Base-by-base conservation (phyloP, 2,329 filamentous ascomycete genomes). In the Microthyrium microscopicum region DNA sequence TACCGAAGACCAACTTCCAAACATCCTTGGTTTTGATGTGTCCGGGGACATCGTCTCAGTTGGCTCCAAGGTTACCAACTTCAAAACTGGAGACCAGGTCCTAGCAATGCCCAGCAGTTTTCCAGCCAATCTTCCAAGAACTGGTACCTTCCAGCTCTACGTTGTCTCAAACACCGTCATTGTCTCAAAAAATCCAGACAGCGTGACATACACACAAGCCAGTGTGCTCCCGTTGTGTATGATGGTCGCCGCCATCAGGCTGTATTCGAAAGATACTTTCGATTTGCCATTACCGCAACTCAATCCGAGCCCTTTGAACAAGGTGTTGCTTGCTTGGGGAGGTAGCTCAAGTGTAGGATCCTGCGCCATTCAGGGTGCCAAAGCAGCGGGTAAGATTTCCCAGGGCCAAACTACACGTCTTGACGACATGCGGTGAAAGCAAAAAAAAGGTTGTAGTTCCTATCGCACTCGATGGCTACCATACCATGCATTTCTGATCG, bases 191-290 rank as follows among this genome's bases (percentile, higher is more conserved):
- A 53, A 63, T 30, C 59, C 60, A 0, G 42, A 45, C 25, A 45
- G 43, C 6, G 39, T 60, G 20, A 46, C 52, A 30, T 63, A 48
- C 42, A 50, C 42, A 7, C 39, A 54, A 7, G 60, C 52, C 18
- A 41, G 48, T 19, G 58, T 62, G 17, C 50, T 64, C 2, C 60
- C 60, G 1, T 48, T 62, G 6, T 56, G 55, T 15, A 47, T 62
- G 35, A 55, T 55, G 17, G 62, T 60, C 4, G 58, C 60, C n/a
- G 46, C 55, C 13, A 45, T 49, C 12, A 54, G 52, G 18, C 53
- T 64, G 11, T 62, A 56, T 48, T 49, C 51, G 38, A 45, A 50
- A 15, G 46, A 51, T 24, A 45, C 52, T 25, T 50, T 63, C 7
- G 52, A 46, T 6, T 49, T 62, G 4, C 49, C 55, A 1, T 44